These are phyloP conservation scores for Nosema muscidifuracis DNA, from an alignment of 371 early-diverging fungal genomes.

Conservation along the genomic window DNA sequence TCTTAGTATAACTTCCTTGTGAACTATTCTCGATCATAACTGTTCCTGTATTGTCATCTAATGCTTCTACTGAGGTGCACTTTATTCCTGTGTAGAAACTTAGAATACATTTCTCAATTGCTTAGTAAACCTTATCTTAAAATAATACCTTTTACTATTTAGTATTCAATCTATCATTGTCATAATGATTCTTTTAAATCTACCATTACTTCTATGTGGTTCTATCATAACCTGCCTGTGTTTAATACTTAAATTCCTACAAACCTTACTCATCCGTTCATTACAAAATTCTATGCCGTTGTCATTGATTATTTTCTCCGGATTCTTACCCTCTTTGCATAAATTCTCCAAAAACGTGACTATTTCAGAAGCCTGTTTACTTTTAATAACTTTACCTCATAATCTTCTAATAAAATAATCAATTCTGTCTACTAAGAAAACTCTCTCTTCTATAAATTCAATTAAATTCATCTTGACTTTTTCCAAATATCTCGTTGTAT, in stretches of 20 bases:
- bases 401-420: slow-evolving; percentile 35
- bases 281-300: slow-evolving; percentile 30
- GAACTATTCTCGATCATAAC: neutral
- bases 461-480: neutral
- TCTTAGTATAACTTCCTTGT: neutral
- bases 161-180: slow-evolving; percentile 20
- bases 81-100: slow-evolving; percentile 7
- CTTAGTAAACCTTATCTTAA: neutral
- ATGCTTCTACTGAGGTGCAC: slow-evolving; percentile 18
- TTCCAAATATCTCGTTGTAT: neutral
- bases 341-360: neutral
- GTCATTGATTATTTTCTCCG: slow-evolving; percentile 24
- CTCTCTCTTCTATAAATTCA: neutral
- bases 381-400: neutral
- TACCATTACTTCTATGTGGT: slow-evolving; percentile 19
- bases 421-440: neutral
- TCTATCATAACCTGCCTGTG: slow-evolving; percentile 5
- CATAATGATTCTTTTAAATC: slow-evolving; percentile 36
- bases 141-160: neutral
- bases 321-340: neutral
- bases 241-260: neutral
- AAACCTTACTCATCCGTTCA: neutral
- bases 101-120: slow-evolving; percentile 3
- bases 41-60: neutral
- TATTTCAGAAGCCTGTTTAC: neutral